Evolutionary conservation across 768 basidiomycete genomes (phyloP), one percentile per base, ranked within the genome.

Genomic region (Pleurotus giganteus): DNA sequence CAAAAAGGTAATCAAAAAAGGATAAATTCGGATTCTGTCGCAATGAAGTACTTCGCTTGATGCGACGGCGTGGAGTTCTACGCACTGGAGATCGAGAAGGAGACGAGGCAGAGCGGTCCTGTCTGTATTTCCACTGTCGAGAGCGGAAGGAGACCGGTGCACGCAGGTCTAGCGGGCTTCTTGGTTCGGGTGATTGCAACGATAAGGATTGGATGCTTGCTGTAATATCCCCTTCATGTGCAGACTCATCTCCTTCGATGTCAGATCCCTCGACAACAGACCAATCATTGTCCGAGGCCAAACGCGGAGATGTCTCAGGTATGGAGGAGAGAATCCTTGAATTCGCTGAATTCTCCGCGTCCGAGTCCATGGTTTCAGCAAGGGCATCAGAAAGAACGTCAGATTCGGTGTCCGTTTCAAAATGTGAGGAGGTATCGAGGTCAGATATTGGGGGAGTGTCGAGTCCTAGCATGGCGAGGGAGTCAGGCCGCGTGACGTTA

Each of bases 381-480:
- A 80, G 77, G 42, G 75, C 67, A 42, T 80, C 78, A 23, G 80
- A 78, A 36, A 78, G 69, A 56, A 76, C 75, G 49, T 85, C 84
- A 0, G 79, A 80, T 51, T 82, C 80, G 13, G 79, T 71, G 59
- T 77, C 75, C 41, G 73, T 71, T 43, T 77, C 77, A 2, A 72
- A 67, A 17, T 75, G 76, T 19, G 82, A 83, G 27, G 79, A 78
- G 46, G 75, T 74, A 56, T 84, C 81, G 31, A 82, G 63, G 61
- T 91, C 91, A 1, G 88, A 91, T 7, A 75, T 69, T 3, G 90
- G 88, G 5, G 91, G 90, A 1, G 90, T 91, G 57, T 86, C 83
- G 36, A 91, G 67, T 4, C 66, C 63, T 4, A 68, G 63, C 15
- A 68, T 61, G 1, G 76, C 74, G 29, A 64, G 63, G 27, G 73